phyloP scores from a whole-genome alignment of 306 rosid genomes.

The Amphicarpaea edgeworthii region DNA sequence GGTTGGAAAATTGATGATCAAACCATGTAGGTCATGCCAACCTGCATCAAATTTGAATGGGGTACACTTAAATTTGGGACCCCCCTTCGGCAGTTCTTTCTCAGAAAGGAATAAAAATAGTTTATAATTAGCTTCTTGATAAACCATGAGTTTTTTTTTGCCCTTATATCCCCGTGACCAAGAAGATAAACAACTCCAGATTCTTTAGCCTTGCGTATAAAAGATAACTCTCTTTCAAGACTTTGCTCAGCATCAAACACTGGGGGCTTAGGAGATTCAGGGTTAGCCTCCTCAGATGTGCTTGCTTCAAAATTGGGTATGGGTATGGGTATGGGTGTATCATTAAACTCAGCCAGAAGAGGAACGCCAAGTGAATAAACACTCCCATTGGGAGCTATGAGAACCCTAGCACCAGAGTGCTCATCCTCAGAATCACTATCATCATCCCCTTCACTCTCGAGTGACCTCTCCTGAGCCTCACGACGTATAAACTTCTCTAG shows the following conservation, averaged over 20 bases:
- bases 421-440: slow-evolving; percentile 72
- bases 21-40: slow-evolving; percentile 97
- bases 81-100: slow-evolving; percentile 93
- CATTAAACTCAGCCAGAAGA: slow-evolving; percentile 69
- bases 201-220: slow-evolving; percentile 87
- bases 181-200: slow-evolving; percentile 95
- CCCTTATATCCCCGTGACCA: slow-evolving; percentile 96
- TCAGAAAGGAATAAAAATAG: slow-evolving; percentile 86
- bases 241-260: slow-evolving; percentile 78
- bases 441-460: slow-evolving; percentile 90
- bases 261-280: slow-evolving; percentile 56
- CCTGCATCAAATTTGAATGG: slow-evolving; percentile 94
- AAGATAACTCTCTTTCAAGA: slow-evolving; percentile 88
- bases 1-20: slow-evolving; percentile 58
- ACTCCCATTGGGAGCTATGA: slow-evolving; percentile 91
- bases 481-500: slow-evolving; percentile 93
- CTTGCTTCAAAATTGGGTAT: slow-evolving; percentile 63
- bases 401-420: slow-evolving; percentile 67
- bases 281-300: slow-evolving; percentile 64
- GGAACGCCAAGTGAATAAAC: slow-evolving; percentile 90
- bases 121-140: slow-evolving; percentile 85
- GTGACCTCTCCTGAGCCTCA: slow-evolving; percentile 91
- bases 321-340: slow-evolving; percentile 42
- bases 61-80: slow-evolving; percentile 90
- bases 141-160: slow-evolving; percentile 94